Conservation (phyloP, 2,329 filamentous ascomycete species). For the Uncinocarpus reesii region DNA sequence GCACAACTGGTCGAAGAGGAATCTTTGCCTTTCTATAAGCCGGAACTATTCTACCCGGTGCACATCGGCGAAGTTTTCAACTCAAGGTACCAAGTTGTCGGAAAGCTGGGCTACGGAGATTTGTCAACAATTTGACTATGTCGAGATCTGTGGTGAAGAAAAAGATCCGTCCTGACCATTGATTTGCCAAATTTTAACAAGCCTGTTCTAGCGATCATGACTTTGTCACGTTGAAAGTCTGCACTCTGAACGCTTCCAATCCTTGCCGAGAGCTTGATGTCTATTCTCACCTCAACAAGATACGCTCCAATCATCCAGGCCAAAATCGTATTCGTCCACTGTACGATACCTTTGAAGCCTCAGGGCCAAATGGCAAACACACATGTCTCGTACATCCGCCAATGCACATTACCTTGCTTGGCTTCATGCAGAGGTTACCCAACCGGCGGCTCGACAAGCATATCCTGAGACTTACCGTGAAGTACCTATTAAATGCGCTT, state of each 20-base stretch:
- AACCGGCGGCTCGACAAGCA: slow-evolving; percentile 17
- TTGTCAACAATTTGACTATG: slow-evolving; percentile 22
- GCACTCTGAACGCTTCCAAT: background rate
- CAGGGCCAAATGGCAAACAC: background rate
- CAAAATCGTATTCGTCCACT: slow-evolving; percentile 5
- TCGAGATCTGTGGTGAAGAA: slow-evolving; percentile 20
- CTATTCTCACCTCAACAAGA: slow-evolving; percentile 7
- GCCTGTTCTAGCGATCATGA: background rate
- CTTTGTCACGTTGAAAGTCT: background rate
- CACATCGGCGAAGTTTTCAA: slow-evolving; percentile 17
- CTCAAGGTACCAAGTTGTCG: slow-evolving; percentile 16
- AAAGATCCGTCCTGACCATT: background rate
- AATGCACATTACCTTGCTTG: slow-evolving; percentile 7
- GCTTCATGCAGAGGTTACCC: slow-evolving; percentile 4
- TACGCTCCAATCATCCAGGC: slow-evolving; percentile 10
- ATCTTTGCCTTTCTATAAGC: slow-evolving; percentile 12
- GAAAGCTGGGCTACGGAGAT: slow-evolving; percentile 21
- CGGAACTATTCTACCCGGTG: slow-evolving; percentile 18
- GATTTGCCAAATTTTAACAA: background rate
- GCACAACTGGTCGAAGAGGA: slow-evolving; percentile 17
- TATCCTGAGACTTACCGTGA: slow-evolving; percentile 21
- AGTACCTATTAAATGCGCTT: slow-evolving; percentile 20
- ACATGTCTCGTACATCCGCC: slow-evolving; percentile 1
- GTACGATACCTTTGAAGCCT: slow-evolving; percentile 12
- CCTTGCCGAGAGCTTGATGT: slow-evolving; percentile 2